Evolutionary conservation across 2,329 filamentous ascomycete genomes (phyloP).

Genomic region (Aspergillus costaricaensis): DNA sequence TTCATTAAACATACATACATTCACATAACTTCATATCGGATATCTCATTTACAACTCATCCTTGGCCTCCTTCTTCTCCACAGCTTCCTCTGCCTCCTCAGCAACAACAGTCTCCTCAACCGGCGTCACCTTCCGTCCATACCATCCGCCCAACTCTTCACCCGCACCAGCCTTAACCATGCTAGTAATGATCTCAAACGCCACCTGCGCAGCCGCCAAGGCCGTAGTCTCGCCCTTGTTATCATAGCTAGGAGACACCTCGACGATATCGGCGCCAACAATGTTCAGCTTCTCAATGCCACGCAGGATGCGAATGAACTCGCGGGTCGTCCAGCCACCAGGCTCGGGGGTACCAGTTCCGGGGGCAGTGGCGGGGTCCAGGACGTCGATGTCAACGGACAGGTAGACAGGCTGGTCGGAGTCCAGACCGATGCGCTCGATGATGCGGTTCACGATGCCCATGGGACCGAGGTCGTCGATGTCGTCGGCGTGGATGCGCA

Average conservation of each 20-base stretch:
- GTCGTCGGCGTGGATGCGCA: constrained; percentile 79
- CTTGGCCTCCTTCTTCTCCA: constrained; percentile 21
- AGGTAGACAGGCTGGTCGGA: constrained; percentile 78
- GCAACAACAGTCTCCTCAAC: constrained; percentile 11
- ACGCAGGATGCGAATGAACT: constrained; percentile 79
- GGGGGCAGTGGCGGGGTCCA: constrained; percentile 70
- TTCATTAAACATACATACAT: constrained; percentile 14
- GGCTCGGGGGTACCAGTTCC: constrained; percentile 88
- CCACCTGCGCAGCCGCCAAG: constrained; percentile 79
- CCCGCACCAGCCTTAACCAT: constrained; percentile 49
- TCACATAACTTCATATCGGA: constrained; percentile 16
- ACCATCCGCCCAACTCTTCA: constrained; percentile 45
- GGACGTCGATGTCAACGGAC: constrained; percentile 77
- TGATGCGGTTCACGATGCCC: constrained; percentile 70
- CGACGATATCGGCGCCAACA: constrained; percentile 86
- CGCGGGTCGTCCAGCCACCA: constrained; percentile 86
- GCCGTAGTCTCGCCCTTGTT: constrained; percentile 77
- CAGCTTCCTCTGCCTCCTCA: constrained; percentile 12
- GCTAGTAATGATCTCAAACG: constrained; percentile 77
- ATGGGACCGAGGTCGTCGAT: constrained; percentile 78
- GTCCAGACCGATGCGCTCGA: constrained; percentile 65
- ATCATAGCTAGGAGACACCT: constrained; percentile 85
- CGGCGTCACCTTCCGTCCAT: constrained; percentile 34
- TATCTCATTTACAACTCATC: constrained; percentile 31
- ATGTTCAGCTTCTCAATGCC: constrained; percentile 81